A percentile compares a stretch with the other conserved stretches of the same genome.
Conservation (phyloP, 1,139 yeast genomes). For the Yamadazyma atmosphaerica region DNA sequence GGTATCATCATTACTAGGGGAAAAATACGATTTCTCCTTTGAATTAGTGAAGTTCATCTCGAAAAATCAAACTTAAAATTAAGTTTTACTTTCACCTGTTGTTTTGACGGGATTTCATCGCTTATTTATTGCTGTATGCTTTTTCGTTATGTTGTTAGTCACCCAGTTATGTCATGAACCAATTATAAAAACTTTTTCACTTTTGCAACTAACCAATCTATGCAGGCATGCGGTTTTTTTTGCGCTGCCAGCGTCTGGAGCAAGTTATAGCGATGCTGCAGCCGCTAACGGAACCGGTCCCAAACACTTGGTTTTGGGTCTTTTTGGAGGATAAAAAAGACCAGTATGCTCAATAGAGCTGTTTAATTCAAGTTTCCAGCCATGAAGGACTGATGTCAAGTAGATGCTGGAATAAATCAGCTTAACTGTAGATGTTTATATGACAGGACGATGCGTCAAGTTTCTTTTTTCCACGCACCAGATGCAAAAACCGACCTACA, state of each 20-base stretch:
- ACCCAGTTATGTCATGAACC: conserved; percentile 1
- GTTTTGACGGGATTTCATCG: background rate
- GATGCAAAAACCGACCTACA: too few species aligned
- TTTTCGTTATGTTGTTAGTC: background rate
- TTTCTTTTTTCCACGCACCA: too few species aligned
- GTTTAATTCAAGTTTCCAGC: too few species aligned
- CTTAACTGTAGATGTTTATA: too few species aligned
- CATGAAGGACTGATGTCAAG: too few species aligned
- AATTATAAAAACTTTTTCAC: background rate
- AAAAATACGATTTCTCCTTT: conserved; percentile 8
- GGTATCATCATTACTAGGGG: conserved; percentile 11
- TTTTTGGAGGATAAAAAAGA: too few species aligned
- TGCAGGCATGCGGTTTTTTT: background rate
- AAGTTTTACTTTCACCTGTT: background rate
- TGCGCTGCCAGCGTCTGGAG: background rate
- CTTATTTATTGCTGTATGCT: background rate
- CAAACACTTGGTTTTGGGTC: too few species aligned
- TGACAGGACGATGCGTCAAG: background rate
- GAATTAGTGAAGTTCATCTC: conserved; percentile 1
- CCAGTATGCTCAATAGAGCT: too few species aligned
- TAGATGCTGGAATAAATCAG: too few species aligned
- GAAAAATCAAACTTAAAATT: background rate
- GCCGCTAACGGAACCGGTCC: background rate
- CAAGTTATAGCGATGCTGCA: background rate
- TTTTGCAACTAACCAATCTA: conserved; percentile 1